Conservation (phyloP, 176 grass and related monocot species). For the Triticum dicoccoides region DNA sequence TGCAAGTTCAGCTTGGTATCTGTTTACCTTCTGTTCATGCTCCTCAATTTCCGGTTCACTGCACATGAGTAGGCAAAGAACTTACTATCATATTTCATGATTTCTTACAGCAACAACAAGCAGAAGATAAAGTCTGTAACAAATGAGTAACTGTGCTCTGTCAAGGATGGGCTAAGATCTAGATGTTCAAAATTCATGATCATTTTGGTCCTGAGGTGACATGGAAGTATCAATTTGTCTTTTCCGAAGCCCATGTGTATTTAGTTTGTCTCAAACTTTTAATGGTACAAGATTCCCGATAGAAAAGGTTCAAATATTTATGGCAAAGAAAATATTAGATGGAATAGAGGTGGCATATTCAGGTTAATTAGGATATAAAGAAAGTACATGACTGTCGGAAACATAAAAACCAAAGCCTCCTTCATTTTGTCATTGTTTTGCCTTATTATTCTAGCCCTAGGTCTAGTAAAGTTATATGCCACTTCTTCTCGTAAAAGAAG, state of each 20-base stretch:
- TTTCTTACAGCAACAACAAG: slow-evolving; percentile 7
- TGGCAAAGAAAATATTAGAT: background rate
- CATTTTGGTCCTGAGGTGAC: slow-evolving; percentile 3
- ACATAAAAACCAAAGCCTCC: background rate
- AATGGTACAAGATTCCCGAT: background rate
- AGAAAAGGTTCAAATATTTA: background rate
- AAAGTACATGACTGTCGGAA: background rate
- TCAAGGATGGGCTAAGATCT: slow-evolving; percentile 15
- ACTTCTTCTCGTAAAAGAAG: background rate
- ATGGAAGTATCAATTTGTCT: background rate
- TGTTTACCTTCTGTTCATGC: slow-evolving; percentile 49
- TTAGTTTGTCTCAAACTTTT: slow-evolving; percentile 2
- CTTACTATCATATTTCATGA: background rate
- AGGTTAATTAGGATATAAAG: background rate
- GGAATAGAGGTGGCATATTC: background rate
- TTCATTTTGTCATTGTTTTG: background rate
- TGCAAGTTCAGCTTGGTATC: slow-evolving; percentile 55
- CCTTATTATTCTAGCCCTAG: slow-evolving; percentile 5
- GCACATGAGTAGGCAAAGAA: slow-evolving; percentile 8
- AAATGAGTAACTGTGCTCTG: slow-evolving; percentile 14
- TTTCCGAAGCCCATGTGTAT: background rate
- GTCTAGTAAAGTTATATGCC: background rate
- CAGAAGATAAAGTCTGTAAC: slow-evolving; percentile 17
- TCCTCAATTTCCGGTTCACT: slow-evolving; percentile 42
- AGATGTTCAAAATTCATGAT: slow-evolving; percentile 13